Conservation (phyloP, 2,329 filamentous ascomycete species). For the Fusarium sp. region DNA sequence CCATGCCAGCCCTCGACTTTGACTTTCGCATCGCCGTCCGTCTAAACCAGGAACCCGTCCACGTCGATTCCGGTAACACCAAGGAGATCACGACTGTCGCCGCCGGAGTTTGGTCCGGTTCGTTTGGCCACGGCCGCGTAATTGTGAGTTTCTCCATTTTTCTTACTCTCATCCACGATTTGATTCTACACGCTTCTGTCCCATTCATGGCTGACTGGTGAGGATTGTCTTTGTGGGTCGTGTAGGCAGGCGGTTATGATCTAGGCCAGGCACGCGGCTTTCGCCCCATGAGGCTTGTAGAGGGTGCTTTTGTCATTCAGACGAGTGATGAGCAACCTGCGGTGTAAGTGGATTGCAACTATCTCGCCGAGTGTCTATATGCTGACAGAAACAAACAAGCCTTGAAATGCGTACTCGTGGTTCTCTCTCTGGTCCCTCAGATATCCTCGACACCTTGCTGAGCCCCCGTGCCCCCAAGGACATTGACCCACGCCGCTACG, state of each 20-base stretch:
- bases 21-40: constrained; percentile 62
- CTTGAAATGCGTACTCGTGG: constrained; percentile 59
- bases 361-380: background rate
- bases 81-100: constrained; percentile 62
- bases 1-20: constrained; percentile 58
- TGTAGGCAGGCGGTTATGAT: constrained; percentile 55
- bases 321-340: constrained; percentile 60
- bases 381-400: constrained; percentile 32
- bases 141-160: constrained; percentile 49
- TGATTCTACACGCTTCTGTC: constrained; percentile 12
- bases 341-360: constrained; percentile 45
- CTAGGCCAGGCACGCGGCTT: constrained; percentile 54
- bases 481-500: constrained; percentile 57
- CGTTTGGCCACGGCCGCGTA: constrained; percentile 60
- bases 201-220: constrained; percentile 36
- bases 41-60: constrained; percentile 55
- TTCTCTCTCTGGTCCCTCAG: constrained; percentile 59
- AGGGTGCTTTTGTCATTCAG: constrained; percentile 61
- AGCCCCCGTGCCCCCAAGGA: constrained; percentile 50
- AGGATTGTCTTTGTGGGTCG: constrained; percentile 20
- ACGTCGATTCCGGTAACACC: constrained; percentile 55
- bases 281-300: constrained; percentile 55
- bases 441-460: constrained; percentile 54
- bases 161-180: background rate
- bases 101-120: constrained; percentile 59